These are phyloP conservation scores for Lagenaria siceraria DNA, from an alignment of 306 rosid species.

Conservation along the genomic window DNA sequence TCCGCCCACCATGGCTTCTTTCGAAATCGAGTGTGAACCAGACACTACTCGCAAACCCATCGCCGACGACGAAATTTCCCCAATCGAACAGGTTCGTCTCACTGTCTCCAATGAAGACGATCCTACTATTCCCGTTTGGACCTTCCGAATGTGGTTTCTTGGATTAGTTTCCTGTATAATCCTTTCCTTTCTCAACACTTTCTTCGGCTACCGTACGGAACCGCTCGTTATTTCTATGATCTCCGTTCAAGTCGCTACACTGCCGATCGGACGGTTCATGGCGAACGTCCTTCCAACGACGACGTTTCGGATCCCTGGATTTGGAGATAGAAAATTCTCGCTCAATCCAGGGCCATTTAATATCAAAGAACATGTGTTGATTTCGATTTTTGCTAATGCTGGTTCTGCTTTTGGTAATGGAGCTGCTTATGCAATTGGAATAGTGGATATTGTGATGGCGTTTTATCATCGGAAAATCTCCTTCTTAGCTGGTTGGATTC, in stretches of 20 bases:
- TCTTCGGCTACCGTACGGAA: conserved; percentile 64
- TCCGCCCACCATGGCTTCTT: not conserved
- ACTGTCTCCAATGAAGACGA: conserved; percentile 61
- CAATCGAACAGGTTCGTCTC: conserved; percentile 60
- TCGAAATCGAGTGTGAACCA: not conserved
- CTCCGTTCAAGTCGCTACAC: conserved; percentile 47
- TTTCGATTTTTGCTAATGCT: conserved; percentile 27
- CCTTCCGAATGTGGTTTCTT: conserved; percentile 78
- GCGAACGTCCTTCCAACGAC: conserved; percentile 28
- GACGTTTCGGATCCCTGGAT: conserved; percentile 33
- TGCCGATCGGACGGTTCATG: conserved; percentile 61
- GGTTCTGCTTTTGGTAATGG: conserved; percentile 44
- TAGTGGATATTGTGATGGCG: conserved; percentile 20
- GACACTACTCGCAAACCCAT: not conserved
- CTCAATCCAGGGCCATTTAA: conserved; percentile 29
- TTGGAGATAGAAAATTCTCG: conserved; percentile 19
- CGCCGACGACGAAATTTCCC: conserved; percentile 33
- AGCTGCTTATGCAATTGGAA: conserved; percentile 20
- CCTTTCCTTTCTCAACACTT: conserved; percentile 68
- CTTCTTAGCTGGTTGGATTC: conserved; percentile 16
- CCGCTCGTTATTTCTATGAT: conserved; percentile 53
- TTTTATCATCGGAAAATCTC: conserved; percentile 22
- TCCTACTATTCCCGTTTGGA: conserved; percentile 59
- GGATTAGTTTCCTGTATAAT: conserved; percentile 50
- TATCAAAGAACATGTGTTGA: conserved; percentile 29